Evolutionary conservation across 2,329 filamentous ascomycete species (phyloP).

Genomic region (Aspergillus sp.): DNA sequence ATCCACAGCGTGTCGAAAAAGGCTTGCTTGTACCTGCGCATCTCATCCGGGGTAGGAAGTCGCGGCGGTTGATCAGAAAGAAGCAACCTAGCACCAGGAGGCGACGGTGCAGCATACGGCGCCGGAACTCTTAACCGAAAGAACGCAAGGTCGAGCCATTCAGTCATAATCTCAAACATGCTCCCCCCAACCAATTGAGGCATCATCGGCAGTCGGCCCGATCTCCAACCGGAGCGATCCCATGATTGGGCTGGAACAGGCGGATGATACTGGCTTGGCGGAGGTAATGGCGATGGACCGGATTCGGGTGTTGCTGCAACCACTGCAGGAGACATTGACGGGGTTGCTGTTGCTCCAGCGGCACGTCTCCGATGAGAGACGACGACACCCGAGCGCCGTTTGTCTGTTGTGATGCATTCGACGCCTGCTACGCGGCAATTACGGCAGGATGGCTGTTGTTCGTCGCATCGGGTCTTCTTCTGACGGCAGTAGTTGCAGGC

Average conservation of each 20-base stretch:
- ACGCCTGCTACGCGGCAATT: constrained; percentile 9
- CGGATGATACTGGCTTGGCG: not conserved
- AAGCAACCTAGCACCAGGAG: not conserved
- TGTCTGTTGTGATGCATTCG: constrained; percentile 14
- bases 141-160: constrained; percentile 13
- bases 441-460: constrained; percentile 9
- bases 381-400: not conserved
- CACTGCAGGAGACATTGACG: not conserved
- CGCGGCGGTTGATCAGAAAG: not conserved
- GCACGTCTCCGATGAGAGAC: constrained; percentile 1
- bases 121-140: constrained; percentile 5
- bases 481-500: constrained; percentile 13
- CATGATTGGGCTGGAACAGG: constrained; percentile 3
- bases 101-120: not conserved
- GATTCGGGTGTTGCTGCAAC: not conserved
- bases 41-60: not conserved
- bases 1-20: not conserved
- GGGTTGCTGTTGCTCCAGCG: too few relatives aligned
- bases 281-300: not conserved
- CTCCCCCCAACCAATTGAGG: constrained; percentile 1
- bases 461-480: constrained; percentile 13
- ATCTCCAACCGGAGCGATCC: constrained; percentile 9
- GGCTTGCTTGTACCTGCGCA: not conserved
- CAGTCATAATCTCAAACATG: constrained; percentile 14
- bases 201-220: constrained; percentile 10